Percentiles rank a stretch among this genome's conserved stretches.
Evolutionary conservation across 371 early-diverging fungal species (phyloP).

Genomic region (Mucor ambiguus): DNA sequence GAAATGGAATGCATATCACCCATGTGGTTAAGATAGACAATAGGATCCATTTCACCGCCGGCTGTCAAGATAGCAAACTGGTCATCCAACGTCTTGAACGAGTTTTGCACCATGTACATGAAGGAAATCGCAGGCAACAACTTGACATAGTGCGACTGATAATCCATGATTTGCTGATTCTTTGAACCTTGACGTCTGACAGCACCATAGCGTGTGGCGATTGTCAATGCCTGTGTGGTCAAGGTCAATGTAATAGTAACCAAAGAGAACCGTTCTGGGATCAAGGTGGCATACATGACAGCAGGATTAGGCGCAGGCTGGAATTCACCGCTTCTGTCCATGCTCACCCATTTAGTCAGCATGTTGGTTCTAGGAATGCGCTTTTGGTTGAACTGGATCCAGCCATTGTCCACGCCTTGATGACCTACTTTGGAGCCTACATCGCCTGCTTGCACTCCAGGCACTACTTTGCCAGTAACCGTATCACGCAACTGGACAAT

Average conservation of each 20-base stretch:
- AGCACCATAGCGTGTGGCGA: constrained; percentile 73
- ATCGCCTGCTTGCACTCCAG: constrained; percentile 86
- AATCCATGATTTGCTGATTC: constrained; percentile 73
- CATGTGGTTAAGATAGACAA: constrained; percentile 53
- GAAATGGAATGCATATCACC: constrained; percentile 64
- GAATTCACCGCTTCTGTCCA: constrained; percentile 64
- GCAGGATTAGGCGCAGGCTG: constrained; percentile 60
- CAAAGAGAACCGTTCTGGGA: constrained; percentile 65
- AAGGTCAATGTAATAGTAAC: constrained; percentile 37
- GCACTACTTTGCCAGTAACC: constrained; percentile 67
- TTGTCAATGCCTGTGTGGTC: constrained; percentile 59
- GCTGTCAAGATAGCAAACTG: constrained; percentile 42
- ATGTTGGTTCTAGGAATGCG: constrained; percentile 81
- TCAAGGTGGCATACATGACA: constrained; percentile 67
- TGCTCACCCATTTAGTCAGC: constrained; percentile 71
- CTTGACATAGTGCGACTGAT: constrained; percentile 63
- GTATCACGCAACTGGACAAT: constrained; percentile 84
- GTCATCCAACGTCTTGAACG: constrained; percentile 25
- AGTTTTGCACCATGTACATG: constrained; percentile 50
- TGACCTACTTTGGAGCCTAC: constrained; percentile 83
- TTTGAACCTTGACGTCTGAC: constrained; percentile 67
- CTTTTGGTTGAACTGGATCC: constrained; percentile 86
- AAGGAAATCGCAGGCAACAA: constrained; percentile 63
- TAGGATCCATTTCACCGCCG: constrained; percentile 43
- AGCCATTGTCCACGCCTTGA: constrained; percentile 87